Evolutionary conservation across 352 stramenopile species (phyloP), one percentile per base, ranked within the genome.

Genomic region (Globisporangium barbulae): DNA sequence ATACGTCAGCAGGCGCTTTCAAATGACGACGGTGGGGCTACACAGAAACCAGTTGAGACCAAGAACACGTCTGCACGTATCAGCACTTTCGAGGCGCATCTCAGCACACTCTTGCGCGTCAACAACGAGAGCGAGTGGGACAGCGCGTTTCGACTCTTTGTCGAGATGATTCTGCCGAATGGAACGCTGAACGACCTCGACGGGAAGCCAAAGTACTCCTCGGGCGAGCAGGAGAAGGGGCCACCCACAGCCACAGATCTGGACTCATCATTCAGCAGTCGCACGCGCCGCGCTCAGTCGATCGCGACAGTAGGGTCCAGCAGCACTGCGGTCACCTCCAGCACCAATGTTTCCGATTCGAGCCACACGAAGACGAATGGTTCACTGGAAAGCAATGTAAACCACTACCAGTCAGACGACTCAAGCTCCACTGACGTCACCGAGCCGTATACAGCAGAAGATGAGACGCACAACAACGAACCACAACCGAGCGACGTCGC

Each of bases 111-210:
- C 7, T 50, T 79, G 13, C 56, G 62, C 3, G 65, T 69, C 17
- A 57, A 56, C 35, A 63, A 48, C 39, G 64, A 71, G 41, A 39
- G 39, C 12, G 70, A 77, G 30, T 88, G 79, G 76, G 66, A 73
- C 21, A 65, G 74, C 15, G 70, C 76, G 0, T 88, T 85, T 35
- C 70, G 59, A 3, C 64, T 81, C 21, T 83, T 88, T 41, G 70
- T 81, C 53, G 73, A 86, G 57, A 59, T 86, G 65, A 56, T 86
- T 9, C 53, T 78, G 3, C 71, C 76, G 0, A 78, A 74, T 28
- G 75, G 75, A 5, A 78, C 63, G n/a, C 67, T 81, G 53, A 62
- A 68, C 22, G 63, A 69, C 12, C 49, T 69, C 5, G 63, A 69
- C 31, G 56, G 62, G 33, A 63, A 52, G 19, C 62, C 53, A 15